A percentile compares a stretch with the other conserved stretches of the same genome.
These are phyloP conservation scores for Rhizoclosmatium sp. DNA, from an alignment of 192 early-diverging fungal species.

Conservation along the genomic window DNA sequence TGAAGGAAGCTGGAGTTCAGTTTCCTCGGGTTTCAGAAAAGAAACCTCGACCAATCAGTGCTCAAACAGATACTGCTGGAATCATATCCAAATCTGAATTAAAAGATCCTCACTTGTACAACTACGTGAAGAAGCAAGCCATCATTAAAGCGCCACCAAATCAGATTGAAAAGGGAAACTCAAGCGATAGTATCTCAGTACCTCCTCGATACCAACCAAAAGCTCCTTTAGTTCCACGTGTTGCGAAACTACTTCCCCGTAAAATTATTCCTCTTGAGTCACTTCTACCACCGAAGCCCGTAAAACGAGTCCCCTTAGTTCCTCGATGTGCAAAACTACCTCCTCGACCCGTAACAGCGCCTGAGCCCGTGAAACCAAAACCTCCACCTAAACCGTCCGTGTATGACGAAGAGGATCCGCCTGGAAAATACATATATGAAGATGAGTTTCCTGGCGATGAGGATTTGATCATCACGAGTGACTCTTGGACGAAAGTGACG, in stretches of 20 bases:
- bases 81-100: not conserved
- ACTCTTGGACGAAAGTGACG: constrained; percentile 11
- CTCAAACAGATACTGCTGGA: not conserved
- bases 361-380: not conserved
- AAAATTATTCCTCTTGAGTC: constrained; percentile 17
- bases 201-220: not conserved
- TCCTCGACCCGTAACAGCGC: not conserved
- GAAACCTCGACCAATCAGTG: not conserved
- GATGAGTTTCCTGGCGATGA: constrained; percentile 30
- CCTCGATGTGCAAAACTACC: constrained; percentile 1
- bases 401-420: not conserved
- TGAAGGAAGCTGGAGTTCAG: constrained; percentile 15
- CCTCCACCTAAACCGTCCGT: not conserved
- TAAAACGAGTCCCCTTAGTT: constrained; percentile 1
- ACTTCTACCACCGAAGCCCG: not conserved
- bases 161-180: not conserved
- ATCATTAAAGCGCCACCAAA: not conserved
- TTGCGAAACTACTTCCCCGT: constrained; percentile 14
- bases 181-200: not conserved
- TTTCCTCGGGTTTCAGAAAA: constrained; percentile 14
- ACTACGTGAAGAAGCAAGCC: not conserved
- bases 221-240: constrained; percentile 26
- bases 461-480: constrained; percentile 25
- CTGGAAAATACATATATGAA: constrained; percentile 6
- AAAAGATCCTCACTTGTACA: constrained; percentile 10